A percentile compares a stretch with the other conserved stretches of the same genome.
Conservation (phyloP, 129 eudicot species). For the Heracleum sosnowskyi region DNA sequence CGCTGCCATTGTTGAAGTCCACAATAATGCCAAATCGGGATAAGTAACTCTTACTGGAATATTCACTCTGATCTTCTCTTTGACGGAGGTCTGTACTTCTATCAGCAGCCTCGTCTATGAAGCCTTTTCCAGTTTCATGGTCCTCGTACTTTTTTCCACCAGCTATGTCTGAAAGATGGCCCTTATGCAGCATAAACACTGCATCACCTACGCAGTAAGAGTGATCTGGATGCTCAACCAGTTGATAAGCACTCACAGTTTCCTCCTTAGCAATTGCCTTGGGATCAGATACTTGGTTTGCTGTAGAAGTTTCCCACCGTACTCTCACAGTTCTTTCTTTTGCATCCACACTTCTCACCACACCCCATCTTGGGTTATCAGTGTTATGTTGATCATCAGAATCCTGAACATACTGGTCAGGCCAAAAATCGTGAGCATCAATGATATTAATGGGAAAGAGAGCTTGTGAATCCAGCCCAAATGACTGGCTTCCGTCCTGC, state of each 20-base stretch:
- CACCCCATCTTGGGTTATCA: conserved; percentile 48
- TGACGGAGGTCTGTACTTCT: conserved; percentile 4
- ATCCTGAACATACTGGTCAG: conserved; percentile 60
- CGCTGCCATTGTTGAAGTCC: conserved; percentile 41
- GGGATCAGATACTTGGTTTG: conserved; percentile 13
- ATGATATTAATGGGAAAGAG: conserved; percentile 45
- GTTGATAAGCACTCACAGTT: conserved; percentile 79
- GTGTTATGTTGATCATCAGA: conserved; percentile 33
- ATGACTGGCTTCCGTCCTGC: conserved; percentile 81
- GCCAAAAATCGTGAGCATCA: conserved; percentile 84
- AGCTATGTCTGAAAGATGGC: conserved; percentile 7
- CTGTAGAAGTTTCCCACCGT: conserved; percentile 31
- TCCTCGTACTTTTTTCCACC: neutral
- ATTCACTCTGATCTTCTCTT: conserved; percentile 1
- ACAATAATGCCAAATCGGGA: conserved; percentile 57
- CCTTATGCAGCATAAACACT: conserved; percentile 39
- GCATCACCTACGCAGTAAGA: conserved; percentile 56
- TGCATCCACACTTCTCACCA: conserved; percentile 59
- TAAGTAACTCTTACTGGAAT: conserved; percentile 18
- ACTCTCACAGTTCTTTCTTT: conserved; percentile 80
- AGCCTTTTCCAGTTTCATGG: neutral
- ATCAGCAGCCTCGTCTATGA: conserved; percentile 6
- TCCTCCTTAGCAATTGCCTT: conserved; percentile 35
- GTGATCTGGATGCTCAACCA: conserved; percentile 81
- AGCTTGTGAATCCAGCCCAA: conserved; percentile 51